These are phyloP conservation scores for Daldinia decipiens DNA, from an alignment of 495 filamentous ascomycete species.

Conservation along the genomic window DNA sequence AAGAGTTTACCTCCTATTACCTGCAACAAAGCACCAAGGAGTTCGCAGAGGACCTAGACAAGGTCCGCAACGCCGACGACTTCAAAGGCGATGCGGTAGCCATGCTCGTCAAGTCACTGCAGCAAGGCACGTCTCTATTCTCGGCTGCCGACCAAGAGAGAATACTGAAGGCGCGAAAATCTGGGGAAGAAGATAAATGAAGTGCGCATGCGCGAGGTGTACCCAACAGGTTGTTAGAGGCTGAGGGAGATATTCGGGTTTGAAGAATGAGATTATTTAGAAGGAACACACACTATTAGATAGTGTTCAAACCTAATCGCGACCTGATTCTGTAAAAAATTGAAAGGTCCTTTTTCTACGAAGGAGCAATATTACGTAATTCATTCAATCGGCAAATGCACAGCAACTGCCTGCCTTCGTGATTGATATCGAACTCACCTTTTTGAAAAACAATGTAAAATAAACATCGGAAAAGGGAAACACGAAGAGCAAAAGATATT, in stretches of 20 bases:
- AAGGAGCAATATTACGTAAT: background rate
- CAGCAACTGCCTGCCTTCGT: no score
- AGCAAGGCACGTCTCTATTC: slow-evolving; percentile 67
- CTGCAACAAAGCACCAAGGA: slow-evolving; percentile 71
- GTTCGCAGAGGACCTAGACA: slow-evolving; percentile 77
- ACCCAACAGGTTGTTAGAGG: no score
- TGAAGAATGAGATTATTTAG: no score
- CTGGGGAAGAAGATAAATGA: slow-evolving; percentile 15
- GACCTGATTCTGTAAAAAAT: no score
- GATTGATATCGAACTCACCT: no score
- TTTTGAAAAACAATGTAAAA: no score
- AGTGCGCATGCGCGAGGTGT: background rate
- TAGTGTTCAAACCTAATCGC: no score
- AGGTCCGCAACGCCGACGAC: slow-evolving; percentile 71
- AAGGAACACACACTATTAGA: no score
- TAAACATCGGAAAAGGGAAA: no score
- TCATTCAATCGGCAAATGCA: background rate
- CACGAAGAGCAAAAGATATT: background rate
- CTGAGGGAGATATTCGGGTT: no score
- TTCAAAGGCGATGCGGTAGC: slow-evolving; percentile 70
- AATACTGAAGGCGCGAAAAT: slow-evolving; percentile 43
- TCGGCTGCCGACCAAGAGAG: slow-evolving; percentile 56
- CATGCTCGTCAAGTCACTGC: slow-evolving; percentile 71
- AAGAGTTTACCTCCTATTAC: slow-evolving; percentile 71
- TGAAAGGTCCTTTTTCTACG: background rate